phyloP scores from a whole-genome alignment of 169 alveolate genomes.

The Cystoisospora suis region DNA sequence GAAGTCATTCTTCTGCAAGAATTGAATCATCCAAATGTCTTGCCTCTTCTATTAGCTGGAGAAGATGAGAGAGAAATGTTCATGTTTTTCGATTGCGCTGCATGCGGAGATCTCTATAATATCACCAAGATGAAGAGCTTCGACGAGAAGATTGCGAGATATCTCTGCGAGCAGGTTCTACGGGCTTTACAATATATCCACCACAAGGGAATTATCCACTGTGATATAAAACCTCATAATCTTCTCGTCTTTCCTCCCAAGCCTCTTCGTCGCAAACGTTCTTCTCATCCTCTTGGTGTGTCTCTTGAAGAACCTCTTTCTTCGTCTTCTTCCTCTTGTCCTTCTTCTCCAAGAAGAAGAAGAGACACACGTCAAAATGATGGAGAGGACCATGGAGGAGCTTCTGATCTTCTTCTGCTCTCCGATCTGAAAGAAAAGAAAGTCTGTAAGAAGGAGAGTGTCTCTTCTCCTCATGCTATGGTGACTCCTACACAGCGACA shows the following conservation, averaged over 20 bases:
- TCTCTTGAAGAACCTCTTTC: no score
- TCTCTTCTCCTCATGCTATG: no score
- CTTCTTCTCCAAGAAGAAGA: neutral
- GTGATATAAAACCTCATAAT: constrained; percentile 82
- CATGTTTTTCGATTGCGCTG: constrained; percentile 69
- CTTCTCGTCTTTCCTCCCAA: constrained; percentile 71
- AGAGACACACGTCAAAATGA: no score
- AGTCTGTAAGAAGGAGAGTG: no score
- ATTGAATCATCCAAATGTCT: constrained; percentile 22
- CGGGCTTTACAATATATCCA: constrained; percentile 77
- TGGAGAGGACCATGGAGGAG: no score
- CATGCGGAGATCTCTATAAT: constrained; percentile 66
- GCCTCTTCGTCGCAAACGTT: constrained; percentile 19
- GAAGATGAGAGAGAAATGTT: constrained; percentile 44
- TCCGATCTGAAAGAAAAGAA: no score
- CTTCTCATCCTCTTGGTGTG: neutral
- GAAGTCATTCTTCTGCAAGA: constrained; percentile 25
- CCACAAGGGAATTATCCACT: constrained; percentile 73
- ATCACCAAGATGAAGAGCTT: constrained; percentile 62
- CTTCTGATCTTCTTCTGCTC: no score
- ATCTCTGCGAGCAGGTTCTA: constrained; percentile 73
- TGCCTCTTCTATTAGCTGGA: constrained; percentile 12
- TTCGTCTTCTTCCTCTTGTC: no score
- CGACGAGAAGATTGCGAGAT: constrained; percentile 72
- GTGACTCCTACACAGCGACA: no score